Evolutionary conservation across 148 eudicot species (phyloP).

Genomic region (Drosera capensis): DNA sequence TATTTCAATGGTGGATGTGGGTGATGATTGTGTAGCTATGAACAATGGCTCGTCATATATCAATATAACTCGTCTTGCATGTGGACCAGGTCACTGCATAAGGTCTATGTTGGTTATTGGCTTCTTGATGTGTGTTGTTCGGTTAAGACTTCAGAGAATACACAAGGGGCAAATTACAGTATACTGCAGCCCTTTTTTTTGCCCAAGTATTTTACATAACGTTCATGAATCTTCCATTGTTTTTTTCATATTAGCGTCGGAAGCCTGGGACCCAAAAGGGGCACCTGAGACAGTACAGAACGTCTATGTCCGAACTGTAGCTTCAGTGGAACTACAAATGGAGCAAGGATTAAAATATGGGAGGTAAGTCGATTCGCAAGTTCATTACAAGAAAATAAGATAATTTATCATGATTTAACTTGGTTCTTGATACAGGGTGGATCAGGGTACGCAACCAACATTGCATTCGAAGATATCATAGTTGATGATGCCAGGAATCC

Average conservation of each 20-base stretch:
- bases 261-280: slow-evolving; percentile 35
- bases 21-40: slow-evolving; percentile 44
- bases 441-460: slow-evolving; percentile 52
- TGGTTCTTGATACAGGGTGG: slow-evolving; percentile 57
- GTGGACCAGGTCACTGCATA: slow-evolving; percentile 53
- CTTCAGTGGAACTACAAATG: slow-evolving; percentile 15
- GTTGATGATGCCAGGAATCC: slow-evolving; percentile 70
- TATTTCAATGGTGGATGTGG: slow-evolving; percentile 6
- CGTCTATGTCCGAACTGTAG: slow-evolving; percentile 21
- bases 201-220: too few relatives aligned
- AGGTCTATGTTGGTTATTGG: slow-evolving; percentile 13
- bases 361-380: slow-evolving; percentile 23
- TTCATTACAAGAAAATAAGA: background rate
- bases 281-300: slow-evolving; percentile 17
- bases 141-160: too few relatives aligned
- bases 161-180: too few relatives aligned
- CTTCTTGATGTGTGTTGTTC: background rate
- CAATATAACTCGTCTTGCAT: slow-evolving; percentile 13
- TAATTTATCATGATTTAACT: background rate
- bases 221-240: background rate
- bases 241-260: slow-evolving; percentile 19
- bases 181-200: too few relatives aligned
- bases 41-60: slow-evolving; percentile 10
- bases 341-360: slow-evolving; percentile 60
- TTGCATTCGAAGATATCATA: slow-evolving; percentile 43